phyloP scores from a whole-genome alignment of 768 basidiomycete genomes.

The Xanthoconium purpureum region DNA sequence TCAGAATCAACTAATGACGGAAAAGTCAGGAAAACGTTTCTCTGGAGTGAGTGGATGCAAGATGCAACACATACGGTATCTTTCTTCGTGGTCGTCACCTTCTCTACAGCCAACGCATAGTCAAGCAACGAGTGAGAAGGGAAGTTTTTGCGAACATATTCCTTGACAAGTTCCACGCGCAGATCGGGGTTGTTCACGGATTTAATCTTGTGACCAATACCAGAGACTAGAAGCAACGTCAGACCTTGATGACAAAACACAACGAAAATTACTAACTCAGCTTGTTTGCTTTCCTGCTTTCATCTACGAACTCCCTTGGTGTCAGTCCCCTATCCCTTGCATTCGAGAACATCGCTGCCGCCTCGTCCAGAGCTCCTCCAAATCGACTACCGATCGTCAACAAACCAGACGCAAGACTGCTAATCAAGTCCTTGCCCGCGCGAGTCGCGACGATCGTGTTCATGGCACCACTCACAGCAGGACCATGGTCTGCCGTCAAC shows the following conservation, averaged over 20 bases:
- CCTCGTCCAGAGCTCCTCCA: conserved; percentile 98
- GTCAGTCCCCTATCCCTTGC: conserved; percentile 90
- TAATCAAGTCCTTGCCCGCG: conserved; percentile 99
- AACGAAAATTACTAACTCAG: conserved; percentile 58
- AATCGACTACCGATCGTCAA: conserved; percentile 98
- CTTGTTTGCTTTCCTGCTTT: conserved; percentile 89
- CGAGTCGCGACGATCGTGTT: conserved; percentile 99
- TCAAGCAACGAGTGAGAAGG: conserved; percentile 90
- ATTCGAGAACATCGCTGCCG: conserved; percentile 91
- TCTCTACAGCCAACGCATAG: conserved; percentile 95
- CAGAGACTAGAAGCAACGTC: conserved; percentile 58
- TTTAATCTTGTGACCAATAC: conserved; percentile 99
- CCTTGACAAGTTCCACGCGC: conserved; percentile 91
- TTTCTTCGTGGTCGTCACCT: conserved; percentile 97
- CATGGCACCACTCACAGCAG: conserved; percentile 98
- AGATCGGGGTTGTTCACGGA: conserved; percentile 94
- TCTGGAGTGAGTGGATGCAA: neutral
- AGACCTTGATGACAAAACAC: conserved; percentile 1
- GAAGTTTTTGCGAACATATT: conserved; percentile 95
- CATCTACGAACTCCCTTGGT: conserved; percentile 97
- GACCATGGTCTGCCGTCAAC: conserved; percentile 98
- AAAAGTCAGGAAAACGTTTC: neutral
- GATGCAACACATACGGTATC: conserved; percentile 58
- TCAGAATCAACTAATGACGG: conserved; percentile 72
- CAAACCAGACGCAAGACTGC: conserved; percentile 92